Evolutionary conservation across 805 yeast species (phyloP), one percentile per base, ranked within the genome.

Genomic region (Komagataella mondaviorum): DNA sequence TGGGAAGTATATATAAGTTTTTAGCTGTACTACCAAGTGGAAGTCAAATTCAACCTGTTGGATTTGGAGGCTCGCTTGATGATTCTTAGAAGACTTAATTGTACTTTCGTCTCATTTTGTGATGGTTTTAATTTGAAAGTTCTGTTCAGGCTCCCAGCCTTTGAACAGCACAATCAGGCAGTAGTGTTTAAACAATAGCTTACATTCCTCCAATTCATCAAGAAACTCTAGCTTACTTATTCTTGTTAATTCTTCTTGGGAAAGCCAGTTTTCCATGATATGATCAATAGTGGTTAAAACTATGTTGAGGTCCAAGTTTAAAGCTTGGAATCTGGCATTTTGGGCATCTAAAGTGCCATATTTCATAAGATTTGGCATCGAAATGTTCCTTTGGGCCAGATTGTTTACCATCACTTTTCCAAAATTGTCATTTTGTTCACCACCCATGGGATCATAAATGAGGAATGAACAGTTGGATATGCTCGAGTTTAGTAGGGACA

Each of bases 1-100:
- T 87, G 96, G 96, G 96, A 1, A 77, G 75, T 57, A 69, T 81
- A 4, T 87, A 87, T 63, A 87, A 87, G 62, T 83, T 85, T 49
- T 62, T 86, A 69, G 84, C 82, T 2, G 65, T 83, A 23, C 63
- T 80, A 51, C 86, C 85, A 3, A 57, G 64, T 48, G 71, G 67
- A 0, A 59, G 69, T 2, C 54, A 61, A 5, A 51, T 60, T 0
- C 54, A 58, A 10, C 81, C 85, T 1, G 75, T 77, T 23, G 88
- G 88, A 2, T 81, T 83, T 61, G 78, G 75, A 1, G 72, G 73
- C 7, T 45, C 47, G 14, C 39, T 30, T 10, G 10, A 30, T 10
- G 39, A 30, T 30, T 10, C 14, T 30, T 30, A 6, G 14, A 30
- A 2, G 4, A 30, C 14, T 30, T 10, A 30, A 30, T 30, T 30